phyloP scores from a whole-genome alignment of 2,329 filamentous ascomycete genomes.

The Rhexocercosporidium sp. region DNA sequence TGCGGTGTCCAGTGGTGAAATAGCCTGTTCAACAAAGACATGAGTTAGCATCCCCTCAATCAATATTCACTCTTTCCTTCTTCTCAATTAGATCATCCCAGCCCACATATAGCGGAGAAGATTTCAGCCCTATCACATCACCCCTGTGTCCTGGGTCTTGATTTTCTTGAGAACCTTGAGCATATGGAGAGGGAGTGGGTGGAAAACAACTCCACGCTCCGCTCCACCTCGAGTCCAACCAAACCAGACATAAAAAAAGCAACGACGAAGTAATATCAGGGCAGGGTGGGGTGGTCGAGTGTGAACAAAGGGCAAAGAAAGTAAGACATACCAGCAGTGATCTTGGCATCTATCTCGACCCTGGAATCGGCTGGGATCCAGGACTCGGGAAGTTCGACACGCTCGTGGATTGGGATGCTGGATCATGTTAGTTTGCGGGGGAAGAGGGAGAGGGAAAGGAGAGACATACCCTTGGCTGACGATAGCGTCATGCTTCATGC shows the following conservation, averaged over 20 bases:
- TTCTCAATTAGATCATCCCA: too few relatives aligned
- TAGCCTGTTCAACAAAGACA: constrained; percentile 56
- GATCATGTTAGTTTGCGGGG: constrained; percentile 24
- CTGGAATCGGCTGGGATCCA: constrained; percentile 93
- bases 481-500: constrained; percentile 91
- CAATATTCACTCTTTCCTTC: too few relatives aligned
- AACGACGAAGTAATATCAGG: background rate
- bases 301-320: background rate
- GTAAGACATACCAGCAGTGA: constrained; percentile 73
- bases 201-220: too few relatives aligned
- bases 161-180: background rate
- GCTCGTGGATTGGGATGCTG: constrained; percentile 84
- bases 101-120: too few relatives aligned
- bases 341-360: constrained; percentile 99
- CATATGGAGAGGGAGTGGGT: background rate
- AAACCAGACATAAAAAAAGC: background rate
- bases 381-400: constrained; percentile 89
- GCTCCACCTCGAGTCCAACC: background rate
- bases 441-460: background rate
- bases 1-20: constrained; percentile 87
- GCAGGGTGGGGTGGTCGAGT: background rate
- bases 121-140: constrained; percentile 41
- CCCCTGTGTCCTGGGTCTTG: background rate
- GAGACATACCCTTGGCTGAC: constrained; percentile 73
- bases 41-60: background rate